Evolutionary conservation across 2,329 filamentous ascomycete genomes (phyloP), one percentile per base, ranked within the genome.

Genomic region (Seiridium cupressi): DNA sequence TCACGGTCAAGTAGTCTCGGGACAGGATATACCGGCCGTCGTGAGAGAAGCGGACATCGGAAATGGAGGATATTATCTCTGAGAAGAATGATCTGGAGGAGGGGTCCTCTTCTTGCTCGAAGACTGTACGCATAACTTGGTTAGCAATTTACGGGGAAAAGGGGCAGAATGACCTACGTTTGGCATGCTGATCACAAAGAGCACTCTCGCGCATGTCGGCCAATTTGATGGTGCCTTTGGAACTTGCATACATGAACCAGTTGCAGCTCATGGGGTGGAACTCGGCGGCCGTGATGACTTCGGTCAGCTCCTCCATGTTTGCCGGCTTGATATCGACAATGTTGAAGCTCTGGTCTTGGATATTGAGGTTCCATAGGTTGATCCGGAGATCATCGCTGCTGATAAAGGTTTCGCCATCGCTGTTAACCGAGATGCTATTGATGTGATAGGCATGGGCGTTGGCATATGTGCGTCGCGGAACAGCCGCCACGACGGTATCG

Each of bases 341-440:
- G 79, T 99, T 99, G 85, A 99, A 99, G 81, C 95, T 98, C 79
- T 98, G 94, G 70, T 98, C 94, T 76, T 99, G 95, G 65, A 99
- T 99, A 77, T 98, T 98, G 69, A 98, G 83, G 74, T 99, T 98
- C 95, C 95, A 99, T 60, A 99, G 82, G 76, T 99, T 99, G 82
- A 99, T 96, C 64, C 95, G 89, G 64, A 99, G 81, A 74, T 99
- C 95, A 74, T 99, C 95, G 74, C 93, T 97, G 81, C 93, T 97
- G 79, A 99, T 97, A 77, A 98, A 99, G 0, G 95, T 99, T 81
- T 99, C 95, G 60, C 94, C 95, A 75, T 99, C 95, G 74, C 94
- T 98, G 82, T 99, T 99, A 70, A 98, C 95, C n/a, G 95, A 98
- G 76, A 99, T 99, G 82, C 95, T 98, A 82, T 99, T 99, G 85